Evolutionary conservation across 169 alveolate genomes (phyloP).

Genomic region (Theileria orientalis): DNA sequence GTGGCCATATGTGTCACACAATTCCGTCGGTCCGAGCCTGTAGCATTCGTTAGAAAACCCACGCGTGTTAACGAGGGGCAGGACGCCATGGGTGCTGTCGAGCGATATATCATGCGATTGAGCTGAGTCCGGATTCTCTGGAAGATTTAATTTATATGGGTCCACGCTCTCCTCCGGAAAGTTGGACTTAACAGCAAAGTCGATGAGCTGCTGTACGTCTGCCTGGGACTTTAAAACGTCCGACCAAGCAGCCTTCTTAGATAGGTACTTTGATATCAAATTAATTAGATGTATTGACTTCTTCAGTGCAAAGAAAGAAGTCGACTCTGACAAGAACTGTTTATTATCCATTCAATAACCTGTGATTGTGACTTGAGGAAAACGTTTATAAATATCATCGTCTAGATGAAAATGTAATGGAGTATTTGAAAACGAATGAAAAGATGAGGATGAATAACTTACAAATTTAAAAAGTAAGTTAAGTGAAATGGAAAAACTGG

Average conservation of each 20-base stretch:
- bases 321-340: constrained; percentile 25
- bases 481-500: too few relatives aligned
- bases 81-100: background rate
- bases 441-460: too few relatives aligned
- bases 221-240: background rate
- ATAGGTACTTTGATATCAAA: constrained; percentile 16
- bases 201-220: constrained; percentile 38
- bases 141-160: constrained; percentile 13
- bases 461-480: too few relatives aligned
- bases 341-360: background rate
- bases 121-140: background rate
- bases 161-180: constrained; percentile 31
- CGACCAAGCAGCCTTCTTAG: background rate
- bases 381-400: too few relatives aligned
- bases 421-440: too few relatives aligned
- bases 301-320: constrained; percentile 55
- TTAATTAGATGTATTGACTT: constrained; percentile 24
- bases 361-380: too few relatives aligned
- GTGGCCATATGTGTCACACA: too few relatives aligned
- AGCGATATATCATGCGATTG: background rate
- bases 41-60: background rate
- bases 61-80: background rate
- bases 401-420: too few relatives aligned
- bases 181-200: constrained; percentile 45
- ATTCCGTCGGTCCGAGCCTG: too few relatives aligned